Evolutionary conservation across 2,329 filamentous ascomycete species (phyloP).

Genomic region (Aspergillus eucalypticola): DNA sequence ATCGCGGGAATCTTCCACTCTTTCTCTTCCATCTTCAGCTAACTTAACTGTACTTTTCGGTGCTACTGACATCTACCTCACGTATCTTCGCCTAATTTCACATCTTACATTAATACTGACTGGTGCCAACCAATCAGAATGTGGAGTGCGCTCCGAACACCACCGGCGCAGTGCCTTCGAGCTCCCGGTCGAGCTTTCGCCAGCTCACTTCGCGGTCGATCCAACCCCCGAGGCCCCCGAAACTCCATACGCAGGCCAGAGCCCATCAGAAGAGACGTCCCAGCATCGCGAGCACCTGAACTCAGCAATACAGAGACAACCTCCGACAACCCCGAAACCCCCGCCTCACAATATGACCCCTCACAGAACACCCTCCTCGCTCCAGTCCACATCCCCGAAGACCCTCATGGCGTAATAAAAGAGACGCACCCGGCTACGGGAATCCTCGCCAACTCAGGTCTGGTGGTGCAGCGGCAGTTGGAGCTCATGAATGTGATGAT

Average conservation of each 20-base stretch:
- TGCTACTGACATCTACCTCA: neutral
- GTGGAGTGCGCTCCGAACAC: constrained; percentile 33
- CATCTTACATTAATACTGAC: neutral
- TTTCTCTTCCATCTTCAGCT: neutral
- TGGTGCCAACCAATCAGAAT: constrained; percentile 16
- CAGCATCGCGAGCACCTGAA: constrained; percentile 9
- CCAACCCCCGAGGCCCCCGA: constrained; percentile 31
- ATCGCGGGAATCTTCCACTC: neutral
- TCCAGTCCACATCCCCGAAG: constrained; percentile 63
- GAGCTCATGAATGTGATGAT: constrained; percentile 68
- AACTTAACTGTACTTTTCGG: neutral
- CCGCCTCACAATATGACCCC: constrained; percentile 44
- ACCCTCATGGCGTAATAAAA: constrained; percentile 60
- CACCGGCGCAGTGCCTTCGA: constrained; percentile 22
- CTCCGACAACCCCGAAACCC: constrained; percentile 45
- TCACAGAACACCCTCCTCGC: constrained; percentile 55
- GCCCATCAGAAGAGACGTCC: constrained; percentile 17
- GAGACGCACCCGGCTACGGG: constrained; percentile 58
- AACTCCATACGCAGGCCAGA: constrained; percentile 30
- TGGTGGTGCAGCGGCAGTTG: constrained; percentile 64
- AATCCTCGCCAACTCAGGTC: constrained; percentile 61
- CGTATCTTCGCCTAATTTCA: neutral
- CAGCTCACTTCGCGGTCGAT: constrained; percentile 29
- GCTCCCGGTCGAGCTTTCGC: constrained; percentile 26
- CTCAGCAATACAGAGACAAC: constrained; percentile 13